Evolutionary conservation across 2,329 filamentous ascomycete genomes (phyloP), one percentile per base, ranked within the genome.

Genomic region (Aureobasidium pullulans): DNA sequence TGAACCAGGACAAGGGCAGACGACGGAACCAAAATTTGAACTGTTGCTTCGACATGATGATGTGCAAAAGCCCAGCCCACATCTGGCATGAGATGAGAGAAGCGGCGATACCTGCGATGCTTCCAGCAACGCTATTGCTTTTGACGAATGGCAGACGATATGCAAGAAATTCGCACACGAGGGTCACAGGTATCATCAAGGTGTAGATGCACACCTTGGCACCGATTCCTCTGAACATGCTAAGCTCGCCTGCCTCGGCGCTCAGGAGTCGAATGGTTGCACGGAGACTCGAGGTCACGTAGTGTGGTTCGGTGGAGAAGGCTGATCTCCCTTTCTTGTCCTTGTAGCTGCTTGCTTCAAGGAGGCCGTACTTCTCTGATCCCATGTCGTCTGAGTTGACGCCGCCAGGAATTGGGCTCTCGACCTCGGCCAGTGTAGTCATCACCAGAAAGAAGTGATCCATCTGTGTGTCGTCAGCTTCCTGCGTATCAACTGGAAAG

Each of bases 11-110:
- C 13, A 59, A 8, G 9, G 59, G 59, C 40, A 62, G 42, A 36
- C 61, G 61, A 16, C 61, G 61, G 44, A 57, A 62, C 61, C 61
- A 62, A 39, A 61, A 48, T 5, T 60, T 60, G 49, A 50, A 34
- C 8, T 48, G 52, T 5, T 56, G 61, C 29, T 61, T 58, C 10
- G 61, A 59, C 34, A 62, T 59, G 52, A 43, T 44, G 28, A 62
- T 56, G 48, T 62, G 61, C 19, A 60, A 31, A 15, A 52, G 32
- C 1, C 50, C 50, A 2, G 59, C 48, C 6, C 7, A 10, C 16
- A 43, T 40, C 37, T 58, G 52, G 16, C 29, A 31, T 6, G 48
- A 49, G 7, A 59, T 39, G 15, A 59, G 31, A 3, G 15, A 13
- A 8, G 15, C 16, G 15, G 47, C 16, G 28, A 39, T 8, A 8